Evolutionary conservation across 2,329 filamentous ascomycete genomes (phyloP), one percentile per base, ranked within the genome.

Genomic region (Fusarium longipes): DNA sequence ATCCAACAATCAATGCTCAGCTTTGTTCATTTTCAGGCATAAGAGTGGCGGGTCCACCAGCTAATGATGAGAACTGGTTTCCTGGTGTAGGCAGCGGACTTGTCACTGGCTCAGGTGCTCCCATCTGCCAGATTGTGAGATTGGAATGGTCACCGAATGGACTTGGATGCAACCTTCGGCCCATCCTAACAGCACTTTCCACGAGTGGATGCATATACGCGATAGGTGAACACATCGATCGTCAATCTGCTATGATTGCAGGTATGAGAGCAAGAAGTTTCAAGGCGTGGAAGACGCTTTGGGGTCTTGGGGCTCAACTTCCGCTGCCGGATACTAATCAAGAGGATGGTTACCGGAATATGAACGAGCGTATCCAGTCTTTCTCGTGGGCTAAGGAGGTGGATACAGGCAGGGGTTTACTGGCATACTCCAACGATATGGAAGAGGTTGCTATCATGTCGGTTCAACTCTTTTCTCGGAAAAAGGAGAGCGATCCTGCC

Each of bases 131-230:
- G 67, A 81, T 85, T 17, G 80, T 87, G 15, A 75, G 79, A 10
- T 65, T 88, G 20, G 83, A 81, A 45, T 89, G 86, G 86, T 88
- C 86, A n/a, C 86, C 86, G 0, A 76, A 76, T n/a, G 84, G 84
- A 3, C 74, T 89, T n/a, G 86, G 86, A 2, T 80, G 81, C 38
- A 86, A 87, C 68, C 73, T 80, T 9, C 80, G 86, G 2, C 81
- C 86, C 1, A 80, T 87, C 7, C 76, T 89, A 32, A 81, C 78
- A 15, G 82, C 83, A 6, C 73, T 88, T 63, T 82, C 82, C 1
- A 83, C 83, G 10, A 81, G 79, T 2, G 86, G 86, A 2, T 77
- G 78, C 47, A 68, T 89, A 24, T 77, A 82, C 17, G 76, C 85
- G 17, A 82, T 87, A 42, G 86, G 86, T 18, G 86, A 88, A 70